These are phyloP conservation scores for Mycena polygramma DNA, from an alignment of 768 basidiomycete species.

Conservation along the genomic window DNA sequence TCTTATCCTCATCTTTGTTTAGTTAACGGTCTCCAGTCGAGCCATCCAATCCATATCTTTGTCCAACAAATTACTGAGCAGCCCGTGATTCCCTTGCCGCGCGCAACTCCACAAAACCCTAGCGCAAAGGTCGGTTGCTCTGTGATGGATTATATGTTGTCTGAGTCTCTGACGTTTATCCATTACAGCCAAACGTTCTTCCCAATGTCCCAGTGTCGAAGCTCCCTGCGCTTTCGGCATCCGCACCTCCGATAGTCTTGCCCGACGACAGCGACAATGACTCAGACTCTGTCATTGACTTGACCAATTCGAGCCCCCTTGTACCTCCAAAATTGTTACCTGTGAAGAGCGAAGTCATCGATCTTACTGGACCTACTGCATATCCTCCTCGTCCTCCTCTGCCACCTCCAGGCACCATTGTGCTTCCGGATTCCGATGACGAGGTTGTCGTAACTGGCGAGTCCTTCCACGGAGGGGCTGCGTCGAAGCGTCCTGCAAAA, in stretches of 20 bases:
- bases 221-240: neutral
- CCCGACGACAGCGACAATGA: slow-evolving; percentile 5
- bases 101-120: neutral
- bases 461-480: neutral
- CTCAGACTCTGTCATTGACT: slow-evolving; percentile 6
- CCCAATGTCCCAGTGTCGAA: neutral
- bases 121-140: no score
- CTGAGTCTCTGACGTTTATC: neutral
- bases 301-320: slow-evolving; percentile 6
- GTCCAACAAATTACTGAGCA: neutral
- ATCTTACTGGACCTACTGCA: neutral
- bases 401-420: neutral
- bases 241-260: neutral
- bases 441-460: neutral
- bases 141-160: no score
- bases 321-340: no score
- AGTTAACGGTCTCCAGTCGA: slow-evolving; percentile 10
- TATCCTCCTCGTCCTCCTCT: neutral
- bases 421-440: slow-evolving; percentile 3
- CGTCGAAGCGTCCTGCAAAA: neutral
- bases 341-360: neutral
- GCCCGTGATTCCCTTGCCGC: neutral
- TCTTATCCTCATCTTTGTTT: neutral
- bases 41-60: slow-evolving; percentile 30
- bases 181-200: neutral